phyloP scores from a whole-genome alignment of 208 protist species.

The Leishmania aethiopica region DNA sequence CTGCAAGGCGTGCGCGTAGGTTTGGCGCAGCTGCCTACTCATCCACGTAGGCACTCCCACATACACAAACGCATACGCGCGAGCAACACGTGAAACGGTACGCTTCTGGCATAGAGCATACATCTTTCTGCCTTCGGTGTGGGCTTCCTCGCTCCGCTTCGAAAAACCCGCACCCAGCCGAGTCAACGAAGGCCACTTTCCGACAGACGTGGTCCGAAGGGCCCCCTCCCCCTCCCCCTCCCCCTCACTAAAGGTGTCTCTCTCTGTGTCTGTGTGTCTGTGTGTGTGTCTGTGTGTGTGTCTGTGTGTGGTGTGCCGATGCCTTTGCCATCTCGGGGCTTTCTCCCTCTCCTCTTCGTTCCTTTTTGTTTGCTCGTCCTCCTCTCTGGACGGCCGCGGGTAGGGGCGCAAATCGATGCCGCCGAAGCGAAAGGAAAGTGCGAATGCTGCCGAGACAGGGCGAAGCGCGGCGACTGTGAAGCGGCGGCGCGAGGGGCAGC shows the following conservation, averaged over 20 bases:
- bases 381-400: background rate
- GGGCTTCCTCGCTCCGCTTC: background rate
- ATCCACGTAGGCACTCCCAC: background rate
- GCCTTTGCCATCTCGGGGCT: background rate
- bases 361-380: background rate
- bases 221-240: background rate
- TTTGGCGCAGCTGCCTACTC: background rate
- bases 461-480: constrained; percentile 17
- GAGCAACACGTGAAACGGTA: background rate
- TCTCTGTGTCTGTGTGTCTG: background rate
- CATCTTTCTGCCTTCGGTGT: background rate
- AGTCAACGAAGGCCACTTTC: background rate
- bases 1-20: background rate
- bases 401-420: background rate
- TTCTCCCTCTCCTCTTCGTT: background rate
- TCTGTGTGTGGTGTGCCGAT: background rate
- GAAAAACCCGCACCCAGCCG: background rate
- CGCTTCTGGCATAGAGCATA: background rate
- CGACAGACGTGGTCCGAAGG: background rate
- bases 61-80: background rate
- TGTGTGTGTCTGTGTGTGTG: background rate
- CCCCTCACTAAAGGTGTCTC: background rate
- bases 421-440: background rate
- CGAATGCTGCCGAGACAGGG: background rate
- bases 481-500: constrained; percentile 25